Evolutionary conservation across 2,329 filamentous ascomycete genomes (phyloP), one percentile per base, ranked within the genome.

Genomic region (Laburnicola sp.): DNA sequence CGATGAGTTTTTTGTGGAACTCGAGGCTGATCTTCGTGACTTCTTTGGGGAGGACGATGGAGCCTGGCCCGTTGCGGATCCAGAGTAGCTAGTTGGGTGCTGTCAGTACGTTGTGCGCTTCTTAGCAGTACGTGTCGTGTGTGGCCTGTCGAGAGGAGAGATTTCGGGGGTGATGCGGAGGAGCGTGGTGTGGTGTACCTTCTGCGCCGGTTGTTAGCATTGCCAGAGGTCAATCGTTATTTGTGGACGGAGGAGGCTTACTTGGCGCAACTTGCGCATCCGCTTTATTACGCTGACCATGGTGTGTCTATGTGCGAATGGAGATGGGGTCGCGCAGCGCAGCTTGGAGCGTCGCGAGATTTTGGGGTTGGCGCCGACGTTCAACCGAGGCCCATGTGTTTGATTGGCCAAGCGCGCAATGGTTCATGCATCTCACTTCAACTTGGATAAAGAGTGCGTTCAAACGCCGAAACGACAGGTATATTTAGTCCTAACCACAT

Each of bases 31-130:
- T 86, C 69, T 84, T 81, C 39, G 86, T 85, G 47, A 95, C 83
- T 66, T 90, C 84, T 27, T 85, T 80, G 0, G 93, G 91, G 23
- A 99, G 80, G 59, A 90, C 78, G 21, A 89, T 87, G 37, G 94
- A 91, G 50, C 93, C 94, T 27, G 89, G 86, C 52, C 93, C 94
- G 70, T 88, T 80, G 70, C 87, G 85, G 74, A 97, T 79, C 66
- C 80, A 78, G 58, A 94, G 80, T 45, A 95, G 78, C 88, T 94
- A 55, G 45, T 7, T 6, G 2, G 6, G 7, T 1, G 16, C 7
- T 10, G 26, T 64, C 48, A 64, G 58, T 36, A 16, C 28, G 31
- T 32, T 9, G 5, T 10, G 16, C 16, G 16, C 16, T 16, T 16
- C 16, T 16, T 16, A 16, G 16, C 16, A 16, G 16, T 16, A 16